Conservation (phyloP, 305 asterid species). For the Fraxinus xanthoxyloides region DNA sequence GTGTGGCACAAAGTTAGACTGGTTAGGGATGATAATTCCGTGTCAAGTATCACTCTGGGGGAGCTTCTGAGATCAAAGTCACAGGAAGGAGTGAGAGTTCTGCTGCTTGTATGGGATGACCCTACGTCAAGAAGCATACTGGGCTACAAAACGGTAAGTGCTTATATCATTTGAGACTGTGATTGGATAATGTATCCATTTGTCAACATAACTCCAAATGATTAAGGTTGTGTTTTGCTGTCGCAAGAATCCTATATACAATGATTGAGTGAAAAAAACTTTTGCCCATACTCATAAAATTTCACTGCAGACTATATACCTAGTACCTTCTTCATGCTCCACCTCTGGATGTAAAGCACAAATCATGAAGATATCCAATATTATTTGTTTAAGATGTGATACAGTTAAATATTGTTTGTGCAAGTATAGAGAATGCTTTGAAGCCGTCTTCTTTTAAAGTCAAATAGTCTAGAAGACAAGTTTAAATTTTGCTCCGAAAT, state of each 20-base stretch:
- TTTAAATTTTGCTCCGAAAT: background rate
- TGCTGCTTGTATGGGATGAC: constrained; percentile 96
- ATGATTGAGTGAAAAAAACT: background rate
- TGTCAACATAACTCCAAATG: background rate
- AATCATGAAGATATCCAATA: background rate
- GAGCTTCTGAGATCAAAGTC: constrained; percentile 88
- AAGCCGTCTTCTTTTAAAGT: constrained; percentile 8
- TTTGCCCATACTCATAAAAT: background rate
- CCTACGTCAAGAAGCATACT: constrained; percentile 91
- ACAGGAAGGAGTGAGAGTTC: constrained; percentile 97
- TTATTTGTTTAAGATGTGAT: background rate
- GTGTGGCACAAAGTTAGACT: constrained; percentile 94
- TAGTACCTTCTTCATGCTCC: background rate
- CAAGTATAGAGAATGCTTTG: constrained; percentile 1
- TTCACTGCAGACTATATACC: background rate
- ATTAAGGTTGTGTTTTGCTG: background rate
- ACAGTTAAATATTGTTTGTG: background rate
- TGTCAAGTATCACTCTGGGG: constrained; percentile 64
- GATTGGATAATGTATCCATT: constrained; percentile 13
- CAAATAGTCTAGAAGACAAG: background rate
- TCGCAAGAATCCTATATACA: background rate
- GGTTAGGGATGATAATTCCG: constrained; percentile 68
- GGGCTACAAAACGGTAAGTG: constrained; percentile 85
- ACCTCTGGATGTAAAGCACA: background rate
- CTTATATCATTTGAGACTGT: constrained; percentile 18